Base-by-base conservation (phyloP, 306 rosid genomes). In the Gleditsia sinensis region DNA sequence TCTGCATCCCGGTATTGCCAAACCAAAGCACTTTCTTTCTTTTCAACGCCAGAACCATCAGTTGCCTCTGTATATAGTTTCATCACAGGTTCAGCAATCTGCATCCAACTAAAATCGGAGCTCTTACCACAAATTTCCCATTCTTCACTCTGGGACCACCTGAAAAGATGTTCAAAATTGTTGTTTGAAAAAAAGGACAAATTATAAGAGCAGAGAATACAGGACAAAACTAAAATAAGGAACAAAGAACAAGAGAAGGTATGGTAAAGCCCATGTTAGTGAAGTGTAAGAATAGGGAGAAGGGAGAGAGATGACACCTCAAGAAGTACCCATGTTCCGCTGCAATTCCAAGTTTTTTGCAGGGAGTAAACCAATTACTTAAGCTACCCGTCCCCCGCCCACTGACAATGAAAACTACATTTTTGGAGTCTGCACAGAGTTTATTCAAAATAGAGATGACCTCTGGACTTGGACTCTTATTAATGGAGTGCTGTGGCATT, bases 1-100 rank as follows among this genome's bases (percentile, higher is more conserved):
- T 90, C 96, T 23, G 96, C 93, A 67, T 90, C 90, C 59, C 88
- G 72, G 49, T 90, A 88, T 70, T 88, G 89, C 96, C 96, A 90
- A 46, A 90, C 96, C 71, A 90, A 73, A 75, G 96, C 87, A 80
- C 93, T 90, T 79, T 90, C 96, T 71, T 90, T 90, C 17, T 54
- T 80, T 74, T 90, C 96, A 67, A 90, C 86, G 56, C 76, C 65
- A 57, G 96, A 86, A 74, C 96, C 96, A 80, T 88, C 96, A 46
- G 96, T 90, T 36, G 96, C 91, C 87, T 90, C 96, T 11, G 93
- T 88, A 67, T 90, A 90, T 33, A 84, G 79, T 58, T 81, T 83
- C 91, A 90, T 86, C 9, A 88, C 88, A 61, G 96, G 96, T 81
- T 90, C 85, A 21, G 83, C 93, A 46, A 86, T 86, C 65, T 85